Percentiles rank a stretch among this genome's conserved stretches.
phyloP scores from a whole-genome alignment of 2,329 filamentous ascomycete genomes.

The Xylariaceae sp. region DNA sequence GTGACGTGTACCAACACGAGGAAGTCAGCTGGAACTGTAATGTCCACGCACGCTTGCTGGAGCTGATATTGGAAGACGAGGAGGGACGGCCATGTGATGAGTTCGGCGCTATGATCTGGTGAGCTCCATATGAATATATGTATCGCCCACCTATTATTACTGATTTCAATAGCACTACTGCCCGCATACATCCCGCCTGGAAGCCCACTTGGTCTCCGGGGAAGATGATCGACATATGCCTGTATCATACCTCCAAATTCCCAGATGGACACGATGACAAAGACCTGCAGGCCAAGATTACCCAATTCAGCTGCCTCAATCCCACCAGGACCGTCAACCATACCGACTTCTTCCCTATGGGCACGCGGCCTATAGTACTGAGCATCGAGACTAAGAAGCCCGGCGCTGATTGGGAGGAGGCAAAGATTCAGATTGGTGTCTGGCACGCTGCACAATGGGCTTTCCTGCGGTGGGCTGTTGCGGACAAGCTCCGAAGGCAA shows the following conservation, averaged over 20 bases:
- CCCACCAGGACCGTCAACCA: constrained; percentile 1
- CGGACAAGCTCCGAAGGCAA: constrained; percentile 1
- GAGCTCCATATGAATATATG: not conserved
- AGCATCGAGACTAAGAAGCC: constrained; percentile 4
- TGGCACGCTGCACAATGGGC: constrained; percentile 7
- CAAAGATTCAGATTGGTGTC: constrained; percentile 5
- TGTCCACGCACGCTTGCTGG: not conserved
- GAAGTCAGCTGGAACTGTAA: constrained; percentile 3
- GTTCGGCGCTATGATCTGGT: constrained; percentile 4
- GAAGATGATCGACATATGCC: not conserved
- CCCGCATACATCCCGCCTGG: constrained; percentile 1
- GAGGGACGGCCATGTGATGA: not conserved
- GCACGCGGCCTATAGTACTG: constrained; percentile 3
- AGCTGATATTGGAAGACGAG: not conserved
- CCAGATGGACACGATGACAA: not conserved
- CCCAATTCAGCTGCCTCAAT: not conserved
- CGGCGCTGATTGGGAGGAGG: not conserved
- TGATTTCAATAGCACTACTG: not conserved
- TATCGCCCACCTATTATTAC: not conserved
- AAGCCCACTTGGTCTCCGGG: not conserved
- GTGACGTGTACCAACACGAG: constrained; percentile 1
- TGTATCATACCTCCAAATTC: not conserved
- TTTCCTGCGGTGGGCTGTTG: constrained; percentile 6
- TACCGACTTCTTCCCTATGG: constrained; percentile 3
- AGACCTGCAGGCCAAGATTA: not conserved